Evolutionary conservation across 2,329 filamentous ascomycete species (phyloP).

Genomic region (Nothophaeocryptopus gaeumannii): DNA sequence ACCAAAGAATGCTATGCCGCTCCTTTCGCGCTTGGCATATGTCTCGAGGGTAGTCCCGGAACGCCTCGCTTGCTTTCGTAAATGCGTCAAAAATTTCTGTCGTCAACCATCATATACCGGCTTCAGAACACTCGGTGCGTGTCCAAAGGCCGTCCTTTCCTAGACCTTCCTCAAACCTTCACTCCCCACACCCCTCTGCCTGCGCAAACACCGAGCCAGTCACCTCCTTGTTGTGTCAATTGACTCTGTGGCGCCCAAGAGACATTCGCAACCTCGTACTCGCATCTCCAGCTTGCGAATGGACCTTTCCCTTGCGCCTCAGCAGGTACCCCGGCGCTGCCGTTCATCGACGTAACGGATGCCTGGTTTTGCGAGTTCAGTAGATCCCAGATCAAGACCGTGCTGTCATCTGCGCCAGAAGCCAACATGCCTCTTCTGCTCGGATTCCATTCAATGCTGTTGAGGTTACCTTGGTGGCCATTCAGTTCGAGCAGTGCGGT

Average conservation of each 20-base stretch:
- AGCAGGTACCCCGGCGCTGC: conserved; percentile 27
- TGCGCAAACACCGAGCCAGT: conserved; percentile 81
- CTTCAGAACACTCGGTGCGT: no score
- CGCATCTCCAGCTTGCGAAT: conserved; percentile 76
- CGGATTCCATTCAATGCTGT: conserved; percentile 95
- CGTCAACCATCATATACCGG: no score
- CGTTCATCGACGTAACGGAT: conserved; percentile 31
- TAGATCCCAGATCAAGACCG: conserved; percentile 92
- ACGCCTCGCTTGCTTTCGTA: neutral
- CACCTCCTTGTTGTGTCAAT: conserved; percentile 65
- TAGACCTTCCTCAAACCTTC: conserved; percentile 42
- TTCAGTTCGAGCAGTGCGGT: conserved; percentile 91
- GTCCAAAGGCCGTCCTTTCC: no score
- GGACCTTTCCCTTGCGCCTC: conserved; percentile 60
- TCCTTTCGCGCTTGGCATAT: no score
- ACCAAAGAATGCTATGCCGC: no score
- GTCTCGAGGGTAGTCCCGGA: no score
- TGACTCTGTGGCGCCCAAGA: conserved; percentile 76
- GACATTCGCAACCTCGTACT: conserved; percentile 81
- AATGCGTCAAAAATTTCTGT: conserved; percentile 1
- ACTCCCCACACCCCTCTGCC: conserved; percentile 81
- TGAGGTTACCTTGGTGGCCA: conserved; percentile 80
- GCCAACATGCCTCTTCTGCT: conserved; percentile 81
- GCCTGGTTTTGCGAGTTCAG: conserved; percentile 59
- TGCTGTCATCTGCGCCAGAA: conserved; percentile 85